Percentiles rank a stretch among this genome's conserved stretches.
Evolutionary conservation across 768 basidiomycete genomes (phyloP).

Genomic region (Podaxis sp.): DNA sequence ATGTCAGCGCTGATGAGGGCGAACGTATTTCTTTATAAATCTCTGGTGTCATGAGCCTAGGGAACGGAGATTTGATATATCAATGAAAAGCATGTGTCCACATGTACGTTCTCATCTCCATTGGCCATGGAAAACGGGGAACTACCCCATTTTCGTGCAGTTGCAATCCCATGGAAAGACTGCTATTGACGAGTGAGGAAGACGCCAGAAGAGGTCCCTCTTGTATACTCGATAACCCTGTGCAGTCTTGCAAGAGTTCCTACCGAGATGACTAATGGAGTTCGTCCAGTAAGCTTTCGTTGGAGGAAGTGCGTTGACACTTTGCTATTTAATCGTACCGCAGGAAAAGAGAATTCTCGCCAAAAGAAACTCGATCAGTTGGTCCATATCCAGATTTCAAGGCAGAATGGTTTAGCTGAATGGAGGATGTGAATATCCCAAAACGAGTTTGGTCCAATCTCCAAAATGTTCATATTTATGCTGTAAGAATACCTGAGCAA

Average conservation of each 20-base stretch:
- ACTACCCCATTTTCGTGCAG: background rate
- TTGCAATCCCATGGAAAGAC: background rate
- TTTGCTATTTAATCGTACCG: background rate
- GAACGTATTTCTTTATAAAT: background rate
- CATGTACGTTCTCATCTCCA: background rate
- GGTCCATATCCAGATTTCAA: background rate
- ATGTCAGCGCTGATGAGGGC: background rate
- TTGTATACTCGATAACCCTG: background rate
- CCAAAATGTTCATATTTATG: background rate
- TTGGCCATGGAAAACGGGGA: background rate
- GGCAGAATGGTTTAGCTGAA: constrained; percentile 2
- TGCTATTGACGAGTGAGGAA: background rate
- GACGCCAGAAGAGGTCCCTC: background rate
- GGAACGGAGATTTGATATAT: constrained; percentile 2
- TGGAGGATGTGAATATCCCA: constrained; percentile 1
- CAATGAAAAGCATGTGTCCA: constrained; percentile 5
- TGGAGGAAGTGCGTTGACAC: background rate
- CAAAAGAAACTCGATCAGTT: constrained; percentile 9
- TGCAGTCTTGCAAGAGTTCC: background rate
- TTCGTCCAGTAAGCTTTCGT: constrained; percentile 6
- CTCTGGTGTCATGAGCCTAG: background rate
- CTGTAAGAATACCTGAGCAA: background rate
- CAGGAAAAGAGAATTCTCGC: background rate
- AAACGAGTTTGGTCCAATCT: background rate
- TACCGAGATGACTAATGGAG: background rate